Conservation (phyloP, 352 stramenopile species). For the Globisporangium mamillatum region DNA sequence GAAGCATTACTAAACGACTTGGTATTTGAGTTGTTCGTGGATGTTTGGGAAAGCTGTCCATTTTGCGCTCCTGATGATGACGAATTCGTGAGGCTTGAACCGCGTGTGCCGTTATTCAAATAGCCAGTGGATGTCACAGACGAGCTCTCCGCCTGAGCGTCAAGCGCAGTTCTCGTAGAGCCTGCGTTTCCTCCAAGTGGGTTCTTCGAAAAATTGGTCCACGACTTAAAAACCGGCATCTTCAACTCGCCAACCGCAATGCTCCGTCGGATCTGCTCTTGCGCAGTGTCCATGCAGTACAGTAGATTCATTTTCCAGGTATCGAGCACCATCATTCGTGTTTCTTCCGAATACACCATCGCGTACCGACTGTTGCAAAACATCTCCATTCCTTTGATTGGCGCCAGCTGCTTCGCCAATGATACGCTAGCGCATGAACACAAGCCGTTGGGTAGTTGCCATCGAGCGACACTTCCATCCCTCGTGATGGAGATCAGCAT, state of each 20-base stretch:
- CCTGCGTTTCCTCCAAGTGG: conserved; percentile 4
- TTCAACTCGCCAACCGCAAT: conserved; percentile 60
- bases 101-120: neutral
- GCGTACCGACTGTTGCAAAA: conserved; percentile 69
- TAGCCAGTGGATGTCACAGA: neutral
- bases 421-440: conserved; percentile 52
- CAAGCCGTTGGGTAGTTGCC: conserved; percentile 64
- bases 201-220: conserved; percentile 3
- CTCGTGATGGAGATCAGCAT: conserved; percentile 60
- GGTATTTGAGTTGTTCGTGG: conserved; percentile 2
- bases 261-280: conserved; percentile 76
- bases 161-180: neutral
- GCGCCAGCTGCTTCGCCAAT: conserved; percentile 56
- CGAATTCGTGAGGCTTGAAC: conserved; percentile 9
- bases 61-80: conserved; percentile 3
- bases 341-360: conserved; percentile 66
- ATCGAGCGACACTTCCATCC: conserved; percentile 53
- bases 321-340: conserved; percentile 76
- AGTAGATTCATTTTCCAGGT: conserved; percentile 70
- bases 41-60: neutral
- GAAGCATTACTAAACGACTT: conserved; percentile 12
- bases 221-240: conserved; percentile 22
- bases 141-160: neutral
- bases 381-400: conserved; percentile 69
- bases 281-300: conserved; percentile 72